Evolutionary conservation across 1,284 basidiomycete species (phyloP), one percentile per base, ranked within the genome.

Genomic region (Ceratobasidium sp.): DNA sequence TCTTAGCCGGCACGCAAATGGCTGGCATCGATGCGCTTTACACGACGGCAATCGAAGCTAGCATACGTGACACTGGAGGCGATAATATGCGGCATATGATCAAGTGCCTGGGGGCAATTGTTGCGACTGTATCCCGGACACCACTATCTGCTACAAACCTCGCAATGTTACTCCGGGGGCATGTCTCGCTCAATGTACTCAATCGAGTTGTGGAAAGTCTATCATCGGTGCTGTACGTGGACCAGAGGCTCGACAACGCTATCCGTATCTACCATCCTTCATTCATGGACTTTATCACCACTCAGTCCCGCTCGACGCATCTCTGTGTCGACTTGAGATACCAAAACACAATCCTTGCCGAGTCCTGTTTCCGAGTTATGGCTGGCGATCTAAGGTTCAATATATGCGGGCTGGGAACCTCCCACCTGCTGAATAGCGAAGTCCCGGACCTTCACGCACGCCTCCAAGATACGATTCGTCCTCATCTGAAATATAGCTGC

Each of bases 221-320:
- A 14, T 35, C 23, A 14, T 70, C 77, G 14, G 41, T 78, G 12
- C 54, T 77, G 18, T 41, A 70, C 30, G 76, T 60, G 14, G 57
- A 67, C 57, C 38, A 70, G 16, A 16, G 38, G 0, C 20, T 8
- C 8, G 55, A 44, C n/a, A 68, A 35, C 46, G 54, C 70, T 3
- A 44, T 77, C 27, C 67, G 76, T 20, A 20, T 77, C 20, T 77
- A 52, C 68, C n/a, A 30, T 10, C n/a, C 67, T 2, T 77, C 76
- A 23, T 77, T 77, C 46, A 38, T 38, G 35, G 62, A 65, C 38
- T 65, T n/a, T 23, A 48, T 48, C 35, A 27, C 41, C 2, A 23
- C 71, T 33, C 54, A 27, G 1, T 30, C 68, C 14, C 54, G 76
- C 16, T 77, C 66, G 8, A 33, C n/a, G 5, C 10, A 35, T 4